These are phyloP conservation scores for Theileria annulata DNA, from an alignment of 169 alveolate genomes.

Conservation along the genomic window DNA sequence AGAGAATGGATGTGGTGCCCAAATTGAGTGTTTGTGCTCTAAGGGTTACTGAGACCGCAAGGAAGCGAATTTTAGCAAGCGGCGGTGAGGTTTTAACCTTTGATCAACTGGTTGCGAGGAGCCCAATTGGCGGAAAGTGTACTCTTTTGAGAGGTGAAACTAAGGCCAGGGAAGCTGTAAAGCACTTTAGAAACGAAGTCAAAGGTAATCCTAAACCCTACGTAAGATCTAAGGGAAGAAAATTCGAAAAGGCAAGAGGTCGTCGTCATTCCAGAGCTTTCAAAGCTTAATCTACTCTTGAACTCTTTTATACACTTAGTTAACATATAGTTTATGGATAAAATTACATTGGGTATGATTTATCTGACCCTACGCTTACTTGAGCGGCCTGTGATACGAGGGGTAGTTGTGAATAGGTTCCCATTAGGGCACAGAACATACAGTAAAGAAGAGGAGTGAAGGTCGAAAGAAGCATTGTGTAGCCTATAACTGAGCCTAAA, in stretches of 20 bases:
- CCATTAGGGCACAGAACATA: constrained; percentile 12
- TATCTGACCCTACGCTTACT: not conserved
- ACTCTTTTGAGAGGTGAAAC: constrained; percentile 94
- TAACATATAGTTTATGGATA: not conserved
- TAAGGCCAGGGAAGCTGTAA: constrained; percentile 92
- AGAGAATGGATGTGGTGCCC: constrained; percentile 83
- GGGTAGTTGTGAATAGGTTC: not conserved
- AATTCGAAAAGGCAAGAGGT: constrained; percentile 93
- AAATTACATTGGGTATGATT: not conserved
- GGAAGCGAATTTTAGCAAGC: constrained; percentile 90
- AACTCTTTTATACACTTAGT: not conserved
- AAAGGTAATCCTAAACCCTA: constrained; percentile 92
- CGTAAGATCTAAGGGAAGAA: constrained; percentile 90
- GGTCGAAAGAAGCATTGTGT: constrained; percentile 1
- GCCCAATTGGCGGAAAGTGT: constrained; percentile 91
- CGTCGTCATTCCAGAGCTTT: constrained; percentile 88
- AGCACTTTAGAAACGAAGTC: constrained; percentile 81
- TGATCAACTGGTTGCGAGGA: constrained; percentile 92
- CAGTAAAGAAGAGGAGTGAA: constrained; percentile 6
- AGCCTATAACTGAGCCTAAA: not conserved
- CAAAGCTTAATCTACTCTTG: constrained; percentile 79
- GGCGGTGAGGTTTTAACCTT: constrained; percentile 98
- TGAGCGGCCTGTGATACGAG: constrained; percentile 12
- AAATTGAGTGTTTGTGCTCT: constrained; percentile 94
- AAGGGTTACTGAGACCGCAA: constrained; percentile 96